Evolutionary conservation across 441 rosid species (phyloP), one percentile per base, ranked within the genome.

Genomic region (Brassica balearica): DNA sequence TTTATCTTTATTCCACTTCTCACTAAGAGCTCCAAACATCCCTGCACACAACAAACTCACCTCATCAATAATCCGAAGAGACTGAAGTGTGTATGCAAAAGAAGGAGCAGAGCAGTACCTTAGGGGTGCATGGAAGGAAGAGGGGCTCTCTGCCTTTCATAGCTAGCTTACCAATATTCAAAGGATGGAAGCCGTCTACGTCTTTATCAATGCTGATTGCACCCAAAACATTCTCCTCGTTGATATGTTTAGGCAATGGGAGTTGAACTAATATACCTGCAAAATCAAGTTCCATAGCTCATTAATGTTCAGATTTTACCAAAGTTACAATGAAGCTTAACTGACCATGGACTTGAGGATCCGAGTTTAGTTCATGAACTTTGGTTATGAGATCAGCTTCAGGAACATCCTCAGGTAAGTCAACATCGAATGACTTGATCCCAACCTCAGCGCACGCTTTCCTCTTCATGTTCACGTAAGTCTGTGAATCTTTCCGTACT

Each of bases 101-200:
- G 43, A 38, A 65, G 15, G 59, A 8, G 6, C 48, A 41, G n/a
- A n/a, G 75, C 23, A 61, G 75, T 86, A 84, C 99, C 99, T 93
- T 93, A 73, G 98, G 98, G 74, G 97, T 93, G 87, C 98, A 95
- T n/a, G 99, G 97, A 75, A 85, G 88, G 73, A 91, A 95, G 78
- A 91, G 92, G 23, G 97, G 98, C 6, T 93, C 96, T 86, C 98
- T 85, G 84, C 92, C 99, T 85, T 95, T 95, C 99, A 95, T 95
- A 36, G 97, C 99, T 80, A 93, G 94, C 88, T 90, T 95, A 76
- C 97, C 97, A 36, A 93, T 91, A 74, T 95, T 95, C 66, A 95
- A 69, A 69, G 99, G 99, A 88, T 95, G 99, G 85, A 95, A 95
- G 12, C 99, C 99, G 84, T 95, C 97, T 0, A 92, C 97, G 83